Base-by-base conservation (phyloP, 2,329 filamentous ascomycete species). In the Alternaria sp. region DNA sequence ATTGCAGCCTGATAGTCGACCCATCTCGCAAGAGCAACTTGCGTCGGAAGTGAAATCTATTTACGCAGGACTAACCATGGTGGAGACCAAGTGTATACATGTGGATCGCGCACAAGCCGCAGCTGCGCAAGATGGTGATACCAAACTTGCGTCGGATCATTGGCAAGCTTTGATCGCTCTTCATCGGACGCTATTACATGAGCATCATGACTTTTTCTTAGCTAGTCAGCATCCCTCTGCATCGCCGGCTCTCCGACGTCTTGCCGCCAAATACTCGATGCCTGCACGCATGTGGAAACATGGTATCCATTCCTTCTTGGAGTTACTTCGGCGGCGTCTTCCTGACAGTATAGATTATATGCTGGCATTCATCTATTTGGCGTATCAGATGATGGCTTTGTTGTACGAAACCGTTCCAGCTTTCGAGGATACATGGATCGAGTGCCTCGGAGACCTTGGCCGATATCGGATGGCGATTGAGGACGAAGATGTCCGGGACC, bases 281-380 rank as follows among this genome's bases (percentile, higher is more conserved):
- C 94, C 95, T 0, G 93, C 92, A 0, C 84, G 95, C 0, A 96
- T 98, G 92, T 98, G 96, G 96, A 86, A 93, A 0, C 92, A 97
- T 70, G 95, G 92, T 0, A 97, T 98, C 4, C 93, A 96, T 74
- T 90, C 89, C 0, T 96, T 96, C 61, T 83, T 97, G 0, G 93
- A 97, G 68, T 77, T 96, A 0, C 71, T 81, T 5, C 74, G 78
- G 0, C 89, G 92, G 67, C 87, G 90, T 3, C 82, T 97, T 0
- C 95, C 94, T 0, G 85, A 85, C 0, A 93, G 91, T 2, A 81
- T 93, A 1, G 94, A 97, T 53, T 91, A 96, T 59, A 97, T 98
- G 93, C 82, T 97, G 0, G 89, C 90, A 0, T 98, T 97, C 59
- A 93, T 98, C 1, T 96, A 96, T 66, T 80, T 95, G 15, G 91